Percentiles rank a stretch among this genome's conserved stretches.
Conservation (phyloP, 371 early-diverging fungal genomes). For the Circinella minor region DNA sequence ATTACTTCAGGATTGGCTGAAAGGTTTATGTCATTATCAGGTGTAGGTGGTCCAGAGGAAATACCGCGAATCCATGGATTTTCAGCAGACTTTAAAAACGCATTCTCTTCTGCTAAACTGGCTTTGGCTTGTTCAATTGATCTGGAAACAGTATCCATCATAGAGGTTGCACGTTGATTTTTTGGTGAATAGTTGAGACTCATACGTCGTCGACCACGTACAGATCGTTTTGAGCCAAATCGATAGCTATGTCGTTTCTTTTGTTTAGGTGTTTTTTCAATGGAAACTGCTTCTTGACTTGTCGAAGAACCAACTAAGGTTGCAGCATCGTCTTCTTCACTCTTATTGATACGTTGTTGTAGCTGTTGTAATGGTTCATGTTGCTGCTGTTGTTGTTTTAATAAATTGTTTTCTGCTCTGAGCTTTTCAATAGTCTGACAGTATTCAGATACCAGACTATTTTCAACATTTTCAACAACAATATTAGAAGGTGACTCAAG, state of each 20-base stretch:
- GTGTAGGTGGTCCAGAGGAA: slow-evolving; percentile 4
- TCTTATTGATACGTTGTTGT: slow-evolving; percentile 16
- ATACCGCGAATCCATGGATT: neutral
- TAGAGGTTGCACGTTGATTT: neutral
- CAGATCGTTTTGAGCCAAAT: slow-evolving; percentile 24
- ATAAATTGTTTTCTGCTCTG: slow-evolving; percentile 5
- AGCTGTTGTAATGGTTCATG: neutral
- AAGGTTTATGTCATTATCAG: neutral
- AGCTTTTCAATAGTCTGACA: slow-evolving; percentile 26
- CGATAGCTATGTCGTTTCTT: slow-evolving; percentile 30
- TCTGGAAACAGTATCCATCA: neutral
- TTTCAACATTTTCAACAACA: neutral
- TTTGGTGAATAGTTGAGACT: slow-evolving; percentile 16
- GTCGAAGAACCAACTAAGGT: neutral
- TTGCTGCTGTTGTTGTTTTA: slow-evolving; percentile 3
- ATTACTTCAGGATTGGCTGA: neutral
- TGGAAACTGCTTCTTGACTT: slow-evolving; percentile 1
- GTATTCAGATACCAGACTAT: slow-evolving; percentile 25
- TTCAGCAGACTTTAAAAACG: slow-evolving; percentile 8
- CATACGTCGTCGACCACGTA: slow-evolving; percentile 19
- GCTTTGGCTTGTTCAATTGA: slow-evolving; percentile 13
- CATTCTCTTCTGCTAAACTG: slow-evolving; percentile 2
- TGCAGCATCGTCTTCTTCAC: neutral
- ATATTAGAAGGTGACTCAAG: too few relatives aligned
- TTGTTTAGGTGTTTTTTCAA: slow-evolving; percentile 6